These are phyloP conservation scores for Botrytis elliptica DNA, from an alignment of 2,329 filamentous ascomycete genomes.

Conservation along the genomic window DNA sequence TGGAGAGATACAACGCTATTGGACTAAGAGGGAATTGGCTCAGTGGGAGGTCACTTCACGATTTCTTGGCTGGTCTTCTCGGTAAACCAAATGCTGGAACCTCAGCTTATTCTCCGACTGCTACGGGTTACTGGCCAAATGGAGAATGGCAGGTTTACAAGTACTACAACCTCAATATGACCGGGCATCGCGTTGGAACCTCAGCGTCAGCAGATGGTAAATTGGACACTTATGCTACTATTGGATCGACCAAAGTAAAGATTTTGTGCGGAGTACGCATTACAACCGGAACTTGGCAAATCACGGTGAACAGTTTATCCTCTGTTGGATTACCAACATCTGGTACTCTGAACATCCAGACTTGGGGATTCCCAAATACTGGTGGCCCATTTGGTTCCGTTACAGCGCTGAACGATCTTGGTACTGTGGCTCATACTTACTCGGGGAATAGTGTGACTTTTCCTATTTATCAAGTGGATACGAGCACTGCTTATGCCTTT, in stretches of 20 bases:
- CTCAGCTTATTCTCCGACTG: conserved; percentile 26
- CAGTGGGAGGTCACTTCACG: conserved; percentile 23
- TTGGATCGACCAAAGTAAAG: conserved; percentile 27
- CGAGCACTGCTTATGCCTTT: conserved; percentile 43
- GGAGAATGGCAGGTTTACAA: conserved; percentile 49
- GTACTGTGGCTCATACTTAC: conserved; percentile 39
- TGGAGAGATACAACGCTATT: conserved; percentile 27
- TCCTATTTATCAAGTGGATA: conserved; percentile 42
- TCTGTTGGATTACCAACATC: conserved; percentile 28
- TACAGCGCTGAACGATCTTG: conserved; percentile 36
- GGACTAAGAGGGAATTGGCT: conserved; percentile 30
- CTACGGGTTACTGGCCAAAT: conserved; percentile 42
- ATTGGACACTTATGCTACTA: conserved; percentile 31
- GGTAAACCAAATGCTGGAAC: conserved; percentile 27
- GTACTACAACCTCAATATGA: conserved; percentile 48
- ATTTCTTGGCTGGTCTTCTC: conserved; percentile 31
- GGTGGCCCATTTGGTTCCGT: conserved; percentile 29
- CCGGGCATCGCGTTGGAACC: conserved; percentile 43
- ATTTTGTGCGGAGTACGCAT: conserved; percentile 29
- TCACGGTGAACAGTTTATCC: conserved; percentile 29
- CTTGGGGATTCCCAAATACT: conserved; percentile 35
- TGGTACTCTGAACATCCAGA: conserved; percentile 30
- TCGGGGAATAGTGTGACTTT: conserved; percentile 41
- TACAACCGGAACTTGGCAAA: conserved; percentile 31
- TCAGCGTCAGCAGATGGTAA: conserved; percentile 34